phyloP scores from a whole-genome alignment of 768 basidiomycete genomes.

The Rhodotorula paludigena region DNA sequence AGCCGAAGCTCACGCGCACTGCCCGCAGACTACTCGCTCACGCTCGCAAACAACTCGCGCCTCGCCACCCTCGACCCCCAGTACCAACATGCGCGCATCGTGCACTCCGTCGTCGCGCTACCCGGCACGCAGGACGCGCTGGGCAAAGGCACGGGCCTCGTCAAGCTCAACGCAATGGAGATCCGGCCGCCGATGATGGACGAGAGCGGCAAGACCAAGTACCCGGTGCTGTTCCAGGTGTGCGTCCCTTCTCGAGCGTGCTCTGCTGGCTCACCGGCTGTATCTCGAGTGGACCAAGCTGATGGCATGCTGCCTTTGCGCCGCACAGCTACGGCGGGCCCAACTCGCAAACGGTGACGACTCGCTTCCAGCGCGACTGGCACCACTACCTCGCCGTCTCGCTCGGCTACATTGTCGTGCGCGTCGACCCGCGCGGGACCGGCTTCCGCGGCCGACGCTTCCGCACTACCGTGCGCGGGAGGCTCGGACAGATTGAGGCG shows the following conservation, averaged over 20 bases:
- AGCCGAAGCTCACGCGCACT: background rate
- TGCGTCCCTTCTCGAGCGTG: constrained; percentile 48
- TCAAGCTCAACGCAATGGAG: constrained; percentile 67
- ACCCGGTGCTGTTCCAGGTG: constrained; percentile 88
- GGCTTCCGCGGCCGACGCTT: constrained; percentile 80
- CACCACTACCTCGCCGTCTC: constrained; percentile 76
- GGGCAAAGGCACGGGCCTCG: background rate
- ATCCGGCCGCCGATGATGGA: constrained; percentile 89
- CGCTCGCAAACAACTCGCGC: constrained; percentile 65
- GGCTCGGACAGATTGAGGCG: constrained; percentile 84
- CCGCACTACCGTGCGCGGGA: constrained; percentile 79
- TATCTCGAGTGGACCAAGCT: background rate
- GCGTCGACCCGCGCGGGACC: constrained; percentile 89
- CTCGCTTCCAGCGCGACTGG: constrained; percentile 70
- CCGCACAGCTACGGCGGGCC: constrained; percentile 84
- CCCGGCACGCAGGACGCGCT: constrained; percentile 54
- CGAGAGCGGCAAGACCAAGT: constrained; percentile 87
- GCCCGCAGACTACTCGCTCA: constrained; percentile 54
- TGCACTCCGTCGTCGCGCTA: constrained; percentile 65
- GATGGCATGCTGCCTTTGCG: background rate
- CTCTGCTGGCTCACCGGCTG: background rate
- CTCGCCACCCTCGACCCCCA: constrained; percentile 61
- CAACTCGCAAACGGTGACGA: constrained; percentile 64
- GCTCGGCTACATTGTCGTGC: constrained; percentile 75
- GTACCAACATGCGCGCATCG: constrained; percentile 67